These are phyloP conservation scores for Pleurotus citrinopileatus DNA, from an alignment of 768 basidiomycete genomes.

Conservation along the genomic window DNA sequence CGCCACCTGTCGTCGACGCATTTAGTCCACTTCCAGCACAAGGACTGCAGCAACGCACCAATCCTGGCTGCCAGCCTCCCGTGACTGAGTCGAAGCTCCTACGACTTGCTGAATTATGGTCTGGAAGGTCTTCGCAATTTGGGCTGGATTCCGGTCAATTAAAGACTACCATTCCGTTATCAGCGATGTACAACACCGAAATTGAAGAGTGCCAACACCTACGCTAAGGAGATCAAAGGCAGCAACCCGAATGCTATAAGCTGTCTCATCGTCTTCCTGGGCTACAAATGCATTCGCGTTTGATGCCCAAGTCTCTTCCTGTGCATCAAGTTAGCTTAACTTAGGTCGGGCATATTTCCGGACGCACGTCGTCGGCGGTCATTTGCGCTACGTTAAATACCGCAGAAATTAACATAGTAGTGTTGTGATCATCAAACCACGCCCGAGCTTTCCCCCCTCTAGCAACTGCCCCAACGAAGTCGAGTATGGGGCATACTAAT, in stretches of 20 bases:
- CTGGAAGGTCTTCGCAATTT: constrained; percentile 54
- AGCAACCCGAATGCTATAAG: constrained; percentile 80
- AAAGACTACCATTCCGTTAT: no score
- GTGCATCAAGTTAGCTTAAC: constrained; percentile 7
- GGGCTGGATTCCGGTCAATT: constrained; percentile 49
- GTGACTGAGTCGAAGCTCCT: constrained; percentile 48
- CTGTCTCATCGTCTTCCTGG: constrained; percentile 90
- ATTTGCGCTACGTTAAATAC: constrained; percentile 80
- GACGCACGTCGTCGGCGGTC: constrained; percentile 77
- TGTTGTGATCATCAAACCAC: constrained; percentile 57
- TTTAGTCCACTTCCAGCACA: neutral
- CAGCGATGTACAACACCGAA: no score
- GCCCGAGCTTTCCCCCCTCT: constrained; percentile 62
- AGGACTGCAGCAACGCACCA: constrained; percentile 47
- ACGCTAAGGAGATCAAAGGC: constrained; percentile 84
- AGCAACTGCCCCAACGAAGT: constrained; percentile 68
- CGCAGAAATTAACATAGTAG: constrained; percentile 46
- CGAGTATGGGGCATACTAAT: constrained; percentile 75
- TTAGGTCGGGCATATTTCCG: neutral
- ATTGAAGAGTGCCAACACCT: constrained; percentile 12
- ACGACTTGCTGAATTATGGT: constrained; percentile 53
- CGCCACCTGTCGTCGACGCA: constrained; percentile 69
- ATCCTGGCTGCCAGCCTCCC: constrained; percentile 51
- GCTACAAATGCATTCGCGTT: constrained; percentile 92
- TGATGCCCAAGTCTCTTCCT: constrained; percentile 91